phyloP scores from a whole-genome alignment of 1,139 yeast genomes.

The Chernovozyma aurita region DNA sequence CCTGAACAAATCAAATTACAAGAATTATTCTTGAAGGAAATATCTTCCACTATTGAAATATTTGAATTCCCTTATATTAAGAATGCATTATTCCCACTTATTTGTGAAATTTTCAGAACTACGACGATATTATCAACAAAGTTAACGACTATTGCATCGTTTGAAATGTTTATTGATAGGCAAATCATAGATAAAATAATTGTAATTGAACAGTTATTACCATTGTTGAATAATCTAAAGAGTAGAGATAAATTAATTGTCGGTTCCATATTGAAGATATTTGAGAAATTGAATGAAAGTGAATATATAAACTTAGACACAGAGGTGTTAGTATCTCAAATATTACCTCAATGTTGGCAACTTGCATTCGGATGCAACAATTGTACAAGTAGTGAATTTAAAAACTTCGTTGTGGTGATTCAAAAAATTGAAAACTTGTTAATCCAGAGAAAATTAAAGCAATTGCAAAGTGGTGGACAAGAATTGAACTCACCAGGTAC shows the following conservation, averaged over 20 bases:
- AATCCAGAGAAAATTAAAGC: slow-evolving; percentile 24
- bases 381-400: slow-evolving; percentile 35
- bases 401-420: slow-evolving; percentile 23
- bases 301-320: slow-evolving; percentile 34
- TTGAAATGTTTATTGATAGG: slow-evolving; percentile 51
- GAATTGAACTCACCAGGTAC: slow-evolving; percentile 6
- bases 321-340: slow-evolving; percentile 32
- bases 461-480: slow-evolving; percentile 16
- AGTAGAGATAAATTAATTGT: slow-evolving; percentile 72
- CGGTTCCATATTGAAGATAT: slow-evolving; percentile 50
- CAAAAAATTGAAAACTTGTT: slow-evolving; percentile 26
- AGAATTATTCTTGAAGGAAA: slow-evolving; percentile 48
- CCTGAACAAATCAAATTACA: slow-evolving; percentile 44
- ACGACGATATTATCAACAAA: slow-evolving; percentile 82
- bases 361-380: slow-evolving; percentile 41
- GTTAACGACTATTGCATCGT: slow-evolving; percentile 60
- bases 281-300: slow-evolving; percentile 38
- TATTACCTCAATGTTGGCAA: slow-evolving; percentile 34
- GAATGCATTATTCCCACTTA: slow-evolving; percentile 65
- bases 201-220: slow-evolving; percentile 72
- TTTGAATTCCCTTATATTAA: slow-evolving; percentile 73
- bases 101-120: slow-evolving; percentile 70
- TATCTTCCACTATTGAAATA: slow-evolving; percentile 40
- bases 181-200: slow-evolving; percentile 68
- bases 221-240: slow-evolving; percentile 68